Conservation (phyloP, 495 filamentous ascomycete genomes). For the Massariosphaeria phaeospora region DNA sequence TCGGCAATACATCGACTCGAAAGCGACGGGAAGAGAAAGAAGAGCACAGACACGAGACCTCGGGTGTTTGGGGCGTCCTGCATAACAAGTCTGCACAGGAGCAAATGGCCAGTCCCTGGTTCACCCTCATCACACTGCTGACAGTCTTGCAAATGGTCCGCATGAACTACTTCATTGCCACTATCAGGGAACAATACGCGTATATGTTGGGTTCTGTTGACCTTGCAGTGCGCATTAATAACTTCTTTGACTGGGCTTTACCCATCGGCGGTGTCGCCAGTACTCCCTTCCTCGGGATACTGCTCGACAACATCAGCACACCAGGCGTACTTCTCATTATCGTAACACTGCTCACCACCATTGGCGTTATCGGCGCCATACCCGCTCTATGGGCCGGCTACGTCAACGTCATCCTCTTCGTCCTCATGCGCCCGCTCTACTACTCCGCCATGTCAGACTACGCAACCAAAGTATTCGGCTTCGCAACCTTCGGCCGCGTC, state of each 20-base stretch:
- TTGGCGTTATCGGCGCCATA: slow-evolving; percentile 72
- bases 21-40: slow-evolving; percentile 50
- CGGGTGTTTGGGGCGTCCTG: slow-evolving; percentile 78
- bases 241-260: slow-evolving; percentile 80
- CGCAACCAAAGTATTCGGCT: slow-evolving; percentile 88
- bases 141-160: slow-evolving; percentile 90
- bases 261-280: slow-evolving; percentile 76
- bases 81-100: slow-evolving; percentile 65
- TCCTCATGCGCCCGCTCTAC: slow-evolving; percentile 67
- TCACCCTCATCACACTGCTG: slow-evolving; percentile 76
- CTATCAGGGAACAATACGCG: slow-evolving; percentile 79
- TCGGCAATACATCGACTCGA: slow-evolving; percentile 55
- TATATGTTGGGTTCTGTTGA: slow-evolving; percentile 58
- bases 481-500: slow-evolving; percentile 86
- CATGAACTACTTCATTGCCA: slow-evolving; percentile 96
- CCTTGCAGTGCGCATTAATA: slow-evolving; percentile 63
- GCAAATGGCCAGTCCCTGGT: slow-evolving; percentile 82
- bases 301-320: slow-evolving; percentile 73
- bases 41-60: slow-evolving; percentile 55
- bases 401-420: slow-evolving; percentile 73
- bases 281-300: slow-evolving; percentile 77
- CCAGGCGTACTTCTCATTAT: slow-evolving; percentile 65
- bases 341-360: slow-evolving; percentile 63
- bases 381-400: slow-evolving; percentile 66
- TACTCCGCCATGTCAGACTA: slow-evolving; percentile 79